phyloP scores from a whole-genome alignment of 2,329 filamentous ascomycete genomes.

The Ilyonectria destructans region DNA sequence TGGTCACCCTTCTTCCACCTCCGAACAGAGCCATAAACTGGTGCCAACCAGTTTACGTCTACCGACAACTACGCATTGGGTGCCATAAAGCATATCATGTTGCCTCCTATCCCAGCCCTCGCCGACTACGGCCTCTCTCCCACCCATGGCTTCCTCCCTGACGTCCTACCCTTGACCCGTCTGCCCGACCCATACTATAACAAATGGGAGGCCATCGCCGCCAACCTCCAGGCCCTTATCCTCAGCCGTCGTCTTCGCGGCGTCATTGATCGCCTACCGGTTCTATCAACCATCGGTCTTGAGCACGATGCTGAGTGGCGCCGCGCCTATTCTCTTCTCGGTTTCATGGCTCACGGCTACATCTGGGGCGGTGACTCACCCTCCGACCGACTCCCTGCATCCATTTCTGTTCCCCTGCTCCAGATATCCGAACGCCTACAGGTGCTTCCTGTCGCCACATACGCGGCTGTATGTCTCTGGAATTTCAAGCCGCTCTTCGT shows the following conservation, averaged over 20 bases:
- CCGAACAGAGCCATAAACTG: conserved; percentile 6
- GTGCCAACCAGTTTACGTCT: not conserved
- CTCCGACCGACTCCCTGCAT: conserved; percentile 82
- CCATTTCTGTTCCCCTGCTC: conserved; percentile 88
- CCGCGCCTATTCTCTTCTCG: conserved; percentile 90
- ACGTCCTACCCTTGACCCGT: conserved; percentile 82
- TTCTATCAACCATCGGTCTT: conserved; percentile 87
- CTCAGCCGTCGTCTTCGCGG: conserved; percentile 87
- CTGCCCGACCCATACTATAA: conserved; percentile 94
- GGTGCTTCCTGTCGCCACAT: conserved; percentile 93
- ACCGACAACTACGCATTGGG: not conserved
- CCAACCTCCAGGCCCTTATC: conserved; percentile 90
- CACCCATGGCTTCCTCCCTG: conserved; percentile 89
- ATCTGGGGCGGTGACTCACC: conserved; percentile 95
- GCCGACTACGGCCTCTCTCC: conserved; percentile 86
- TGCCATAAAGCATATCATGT: conserved; percentile 58
- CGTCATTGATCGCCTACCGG: conserved; percentile 84
- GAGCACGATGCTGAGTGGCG: conserved; percentile 92
- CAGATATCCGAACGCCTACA: conserved; percentile 84
- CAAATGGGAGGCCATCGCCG: conserved; percentile 91
- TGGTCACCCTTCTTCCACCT: conserved; percentile 20
- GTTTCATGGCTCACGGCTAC: conserved; percentile 94
- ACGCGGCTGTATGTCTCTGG: conserved; percentile 93
- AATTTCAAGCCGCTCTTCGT: conserved; percentile 95
- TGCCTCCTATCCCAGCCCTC: conserved; percentile 74